phyloP scores from a whole-genome alignment of 2,329 filamentous ascomycete genomes.

The Aureobasidium sp. region DNA sequence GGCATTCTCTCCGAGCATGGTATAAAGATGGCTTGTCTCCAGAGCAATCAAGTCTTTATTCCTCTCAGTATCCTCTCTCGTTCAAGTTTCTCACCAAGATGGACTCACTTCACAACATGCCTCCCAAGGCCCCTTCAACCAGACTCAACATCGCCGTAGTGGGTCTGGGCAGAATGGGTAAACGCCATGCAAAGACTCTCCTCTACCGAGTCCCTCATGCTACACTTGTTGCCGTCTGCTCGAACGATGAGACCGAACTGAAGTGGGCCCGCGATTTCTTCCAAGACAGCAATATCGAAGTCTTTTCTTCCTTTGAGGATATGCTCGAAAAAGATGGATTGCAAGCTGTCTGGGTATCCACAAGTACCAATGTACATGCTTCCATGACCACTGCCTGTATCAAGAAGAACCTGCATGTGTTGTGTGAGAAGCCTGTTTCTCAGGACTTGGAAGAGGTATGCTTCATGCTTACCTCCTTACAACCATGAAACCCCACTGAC shows the following conservation, averaged over 20 bases:
- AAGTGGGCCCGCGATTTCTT: constrained; percentile 3
- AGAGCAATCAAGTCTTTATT: too few species aligned
- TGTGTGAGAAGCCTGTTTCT: constrained; percentile 34
- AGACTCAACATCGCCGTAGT: constrained; percentile 38
- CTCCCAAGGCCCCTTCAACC: too few species aligned
- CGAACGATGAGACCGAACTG: constrained; percentile 12
- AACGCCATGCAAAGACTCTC: constrained; percentile 42
- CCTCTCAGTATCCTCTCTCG: too few species aligned
- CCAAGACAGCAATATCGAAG: constrained; percentile 31
- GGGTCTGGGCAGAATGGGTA: constrained; percentile 43
- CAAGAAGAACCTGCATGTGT: constrained; percentile 28
- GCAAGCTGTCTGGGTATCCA: constrained; percentile 34
- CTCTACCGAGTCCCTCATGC: constrained; percentile 38
- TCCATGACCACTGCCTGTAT: constrained; percentile 26
- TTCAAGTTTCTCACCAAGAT: too few species aligned
- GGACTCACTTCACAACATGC: too few species aligned
- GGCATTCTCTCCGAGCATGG: too few species aligned
- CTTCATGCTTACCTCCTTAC: too few species aligned
- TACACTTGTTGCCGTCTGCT: constrained; percentile 41
- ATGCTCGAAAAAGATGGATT: constrained; percentile 36
- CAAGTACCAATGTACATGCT: constrained; percentile 29
- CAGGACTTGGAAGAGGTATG: constrained; percentile 17
- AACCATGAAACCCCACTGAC: too few species aligned
- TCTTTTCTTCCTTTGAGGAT: constrained; percentile 39
- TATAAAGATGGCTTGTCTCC: too few species aligned